Conservation (phyloP, 805 yeast genomes). For the Yamadazyma akitaensis region DNA sequence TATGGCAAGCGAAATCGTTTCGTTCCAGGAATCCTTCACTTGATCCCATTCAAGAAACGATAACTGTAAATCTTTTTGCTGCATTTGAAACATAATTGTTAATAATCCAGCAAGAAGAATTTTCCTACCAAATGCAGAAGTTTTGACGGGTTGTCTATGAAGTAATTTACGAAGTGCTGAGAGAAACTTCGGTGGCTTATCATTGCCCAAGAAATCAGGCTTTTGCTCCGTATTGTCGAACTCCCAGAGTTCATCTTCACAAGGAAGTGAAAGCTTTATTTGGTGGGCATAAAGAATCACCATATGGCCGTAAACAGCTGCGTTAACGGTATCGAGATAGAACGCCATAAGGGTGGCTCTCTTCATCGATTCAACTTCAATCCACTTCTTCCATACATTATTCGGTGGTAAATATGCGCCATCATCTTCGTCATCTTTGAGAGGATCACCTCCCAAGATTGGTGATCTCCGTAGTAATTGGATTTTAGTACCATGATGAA, state of each 20-base stretch:
- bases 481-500: conserved; percentile 76
- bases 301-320: conserved; percentile 33
- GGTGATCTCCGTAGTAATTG: conserved; percentile 24
- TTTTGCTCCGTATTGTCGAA: conserved; percentile 17
- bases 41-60: conserved; percentile 23
- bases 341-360: conserved; percentile 33
- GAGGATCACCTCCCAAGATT: conserved; percentile 41
- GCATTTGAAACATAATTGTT: conserved; percentile 26
- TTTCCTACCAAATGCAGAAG: conserved; percentile 22
- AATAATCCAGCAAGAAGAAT: conserved; percentile 21
- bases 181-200: conserved; percentile 22
- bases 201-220: conserved; percentile 11
- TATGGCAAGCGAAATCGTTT: conserved; percentile 25
- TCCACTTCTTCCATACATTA: conserved; percentile 31
- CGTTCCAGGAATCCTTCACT: conserved; percentile 25
- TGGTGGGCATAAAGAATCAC: conserved; percentile 25
- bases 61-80: conserved; percentile 24
- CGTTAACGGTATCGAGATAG: conserved; percentile 33
- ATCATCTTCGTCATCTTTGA: conserved; percentile 24
- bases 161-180: conserved; percentile 22
- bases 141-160: conserved; percentile 19
- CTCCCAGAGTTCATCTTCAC: conserved; percentile 29
- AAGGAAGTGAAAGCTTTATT: conserved; percentile 25
- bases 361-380: conserved; percentile 36
- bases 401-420: conserved; percentile 13